Percentiles rank a stretch among this genome's conserved stretches.
These are phyloP conservation scores for Rhizopus microsporus DNA, from an alignment of 371 early-diverging fungal genomes.

Conservation along the genomic window DNA sequence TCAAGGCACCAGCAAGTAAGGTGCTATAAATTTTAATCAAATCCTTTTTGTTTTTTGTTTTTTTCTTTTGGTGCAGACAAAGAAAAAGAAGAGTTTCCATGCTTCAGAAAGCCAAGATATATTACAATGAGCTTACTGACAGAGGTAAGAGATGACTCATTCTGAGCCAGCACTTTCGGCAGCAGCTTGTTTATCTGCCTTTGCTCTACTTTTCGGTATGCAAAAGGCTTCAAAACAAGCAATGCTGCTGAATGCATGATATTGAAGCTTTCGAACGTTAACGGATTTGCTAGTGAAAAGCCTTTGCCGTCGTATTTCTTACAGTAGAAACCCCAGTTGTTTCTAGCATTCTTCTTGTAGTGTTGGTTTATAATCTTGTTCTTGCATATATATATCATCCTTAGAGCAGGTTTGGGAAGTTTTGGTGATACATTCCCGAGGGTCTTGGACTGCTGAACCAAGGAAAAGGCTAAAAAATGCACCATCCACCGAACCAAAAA, in stretches of 20 bases:
- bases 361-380: constrained; percentile 15
- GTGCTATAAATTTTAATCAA: constrained; percentile 16
- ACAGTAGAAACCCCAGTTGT: constrained; percentile 21
- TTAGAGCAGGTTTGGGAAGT: constrained; percentile 8
- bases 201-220: constrained; percentile 17
- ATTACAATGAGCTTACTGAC: constrained; percentile 8
- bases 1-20: constrained; percentile 19
- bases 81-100: constrained; percentile 21
- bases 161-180: constrained; percentile 18
- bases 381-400: constrained; percentile 13
- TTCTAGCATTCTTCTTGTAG: constrained; percentile 16
- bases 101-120: constrained; percentile 12
- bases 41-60: constrained; percentile 13
- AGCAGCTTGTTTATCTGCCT: constrained; percentile 14
- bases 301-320: constrained; percentile 15
- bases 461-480: constrained; percentile 17
- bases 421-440: constrained; percentile 9
- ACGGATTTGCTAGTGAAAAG: constrained; percentile 18
- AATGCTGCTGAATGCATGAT: constrained; percentile 19
- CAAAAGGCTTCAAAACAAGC: constrained; percentile 16
- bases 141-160: constrained; percentile 9
- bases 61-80: constrained; percentile 14
- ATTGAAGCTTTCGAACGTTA: constrained; percentile 10
- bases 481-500: constrained; percentile 18
- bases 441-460: constrained; percentile 13